Conservation (phyloP, 75 land plant genomes). For the Azolla pinnata region DNA sequence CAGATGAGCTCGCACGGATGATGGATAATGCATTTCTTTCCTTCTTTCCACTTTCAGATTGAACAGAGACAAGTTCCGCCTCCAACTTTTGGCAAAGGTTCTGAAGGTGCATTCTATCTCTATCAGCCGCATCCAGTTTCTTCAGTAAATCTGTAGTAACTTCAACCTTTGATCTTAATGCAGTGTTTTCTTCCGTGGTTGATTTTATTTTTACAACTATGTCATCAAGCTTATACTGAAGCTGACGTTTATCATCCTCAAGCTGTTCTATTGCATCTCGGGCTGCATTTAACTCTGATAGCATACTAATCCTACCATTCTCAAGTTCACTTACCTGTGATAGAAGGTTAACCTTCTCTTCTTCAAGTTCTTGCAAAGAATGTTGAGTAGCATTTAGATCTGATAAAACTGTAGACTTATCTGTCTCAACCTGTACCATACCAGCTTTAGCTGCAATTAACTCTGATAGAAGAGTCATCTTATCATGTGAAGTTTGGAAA, state of each 20-base stretch:
- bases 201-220: not conserved
- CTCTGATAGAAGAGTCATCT: too few relatives aligned
- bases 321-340: too few relatives aligned
- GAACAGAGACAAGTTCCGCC: slow-evolving; percentile 1
- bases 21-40: not conserved
- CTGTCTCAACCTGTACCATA: too few relatives aligned
- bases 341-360: too few relatives aligned
- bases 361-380: too few relatives aligned
- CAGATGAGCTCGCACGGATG: not conserved
- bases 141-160: not conserved
- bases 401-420: too few relatives aligned
- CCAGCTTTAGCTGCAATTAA: too few relatives aligned
- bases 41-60: not conserved
- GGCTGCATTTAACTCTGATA: not conserved
- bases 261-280: not conserved
- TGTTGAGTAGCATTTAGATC: too few relatives aligned
- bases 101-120: not conserved
- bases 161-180: not conserved
- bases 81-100: not conserved
- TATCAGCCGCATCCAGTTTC: not conserved
- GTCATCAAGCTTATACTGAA: not conserved
- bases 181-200: not conserved
- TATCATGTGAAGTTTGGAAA: too few relatives aligned
- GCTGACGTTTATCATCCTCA: not conserved
- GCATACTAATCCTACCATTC: not conserved